phyloP scores from a whole-genome alignment of 345 rosid species.

The Gossypium turneri region DNA sequence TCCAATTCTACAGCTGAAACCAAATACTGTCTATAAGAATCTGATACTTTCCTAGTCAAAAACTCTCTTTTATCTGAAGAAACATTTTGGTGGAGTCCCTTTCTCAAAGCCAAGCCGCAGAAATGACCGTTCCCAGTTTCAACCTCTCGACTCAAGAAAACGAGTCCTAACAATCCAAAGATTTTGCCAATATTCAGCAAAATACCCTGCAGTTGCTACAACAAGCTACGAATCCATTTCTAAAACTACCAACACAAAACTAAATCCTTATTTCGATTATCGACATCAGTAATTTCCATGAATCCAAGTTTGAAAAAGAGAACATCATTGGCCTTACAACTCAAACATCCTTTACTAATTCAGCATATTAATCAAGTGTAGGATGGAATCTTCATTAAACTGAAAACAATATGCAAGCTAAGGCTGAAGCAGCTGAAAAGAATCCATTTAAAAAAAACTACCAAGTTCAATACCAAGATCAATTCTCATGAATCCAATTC shows the following conservation, averaged over 20 bases:
- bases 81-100: conserved; percentile 31
- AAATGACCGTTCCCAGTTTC: conserved; percentile 23
- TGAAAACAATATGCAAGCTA: not conserved
- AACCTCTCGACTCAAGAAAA: conserved; percentile 30
- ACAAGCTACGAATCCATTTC: conserved; percentile 71
- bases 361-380: not conserved
- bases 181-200: conserved; percentile 52
- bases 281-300: conserved; percentile 15
- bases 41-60: conserved; percentile 22
- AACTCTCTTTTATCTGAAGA: conserved; percentile 7
- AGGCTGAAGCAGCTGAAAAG: too few species aligned
- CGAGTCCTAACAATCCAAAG: conserved; percentile 29
- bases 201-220: conserved; percentile 67
- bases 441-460: too few species aligned
- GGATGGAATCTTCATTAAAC: not conserved
- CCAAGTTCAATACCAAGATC: too few species aligned
- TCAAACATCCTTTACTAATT: not conserved
- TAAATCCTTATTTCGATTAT: conserved; percentile 17
- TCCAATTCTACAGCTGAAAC: conserved; percentile 34
- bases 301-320: not conserved
- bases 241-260: conserved; percentile 17
- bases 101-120: conserved; percentile 15
- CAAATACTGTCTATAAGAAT: conserved; percentile 14
- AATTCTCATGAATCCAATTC: too few species aligned
- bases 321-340: not conserved